Conservation (phyloP, 768 basidiomycete genomes). For the Tulasnella calospora region DNA sequence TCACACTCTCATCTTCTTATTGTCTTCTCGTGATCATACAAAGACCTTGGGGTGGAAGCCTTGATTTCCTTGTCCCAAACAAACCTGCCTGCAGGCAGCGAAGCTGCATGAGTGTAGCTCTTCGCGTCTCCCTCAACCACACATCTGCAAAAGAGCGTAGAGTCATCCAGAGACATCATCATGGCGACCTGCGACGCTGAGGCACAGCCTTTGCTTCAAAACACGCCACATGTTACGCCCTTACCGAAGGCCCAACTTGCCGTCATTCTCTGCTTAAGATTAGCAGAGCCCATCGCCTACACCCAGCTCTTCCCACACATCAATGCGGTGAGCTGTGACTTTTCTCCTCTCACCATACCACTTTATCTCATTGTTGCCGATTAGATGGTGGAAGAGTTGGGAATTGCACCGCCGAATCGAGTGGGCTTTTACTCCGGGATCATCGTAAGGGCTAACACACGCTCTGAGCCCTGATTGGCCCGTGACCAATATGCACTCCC, state of each 20-base stretch:
- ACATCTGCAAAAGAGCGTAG: background rate
- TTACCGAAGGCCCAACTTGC: conserved; percentile 27
- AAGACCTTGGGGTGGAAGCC: background rate
- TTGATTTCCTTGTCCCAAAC: background rate
- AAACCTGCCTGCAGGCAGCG: background rate
- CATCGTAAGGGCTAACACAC: background rate
- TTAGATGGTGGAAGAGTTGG: conserved; percentile 25
- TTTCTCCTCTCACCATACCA: background rate
- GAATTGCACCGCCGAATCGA: conserved; percentile 9
- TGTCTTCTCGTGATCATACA: background rate
- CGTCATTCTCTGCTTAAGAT: background rate
- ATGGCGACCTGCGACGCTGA: background rate
- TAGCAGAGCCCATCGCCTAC: conserved; percentile 29
- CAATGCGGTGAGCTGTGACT: conserved; percentile 22
- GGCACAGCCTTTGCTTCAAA: conserved; percentile 19
- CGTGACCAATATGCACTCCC: background rate
- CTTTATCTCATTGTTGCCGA: background rate
- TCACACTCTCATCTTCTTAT: background rate
- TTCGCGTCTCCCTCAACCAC: background rate
- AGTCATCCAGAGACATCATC: background rate
- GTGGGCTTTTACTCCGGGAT: conserved; percentile 26
- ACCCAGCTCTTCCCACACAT: conserved; percentile 29
- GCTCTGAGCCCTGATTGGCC: too few species aligned
- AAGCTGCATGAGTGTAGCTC: too few species aligned
- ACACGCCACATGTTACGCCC: conserved; percentile 17